Base-by-base conservation (phyloP, 768 basidiomycete species). In the Suillus tomentosus region DNA sequence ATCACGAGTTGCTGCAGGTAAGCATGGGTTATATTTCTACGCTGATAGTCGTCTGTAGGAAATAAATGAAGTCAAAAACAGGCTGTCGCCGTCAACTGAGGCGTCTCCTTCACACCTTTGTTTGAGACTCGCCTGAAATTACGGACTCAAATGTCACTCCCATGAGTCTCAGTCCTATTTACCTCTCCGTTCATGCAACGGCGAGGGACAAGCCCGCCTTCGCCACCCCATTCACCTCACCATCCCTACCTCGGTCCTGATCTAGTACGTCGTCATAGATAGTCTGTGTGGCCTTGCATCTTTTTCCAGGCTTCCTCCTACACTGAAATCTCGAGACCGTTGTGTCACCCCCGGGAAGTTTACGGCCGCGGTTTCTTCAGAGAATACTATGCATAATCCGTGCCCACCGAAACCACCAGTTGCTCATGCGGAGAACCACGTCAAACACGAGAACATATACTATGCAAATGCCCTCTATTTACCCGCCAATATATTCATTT, bases 1-100 rank as follows among this genome's bases (percentile, higher is more conserved):
- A 93, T 67, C 79, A 83, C 15, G 89, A 90, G 72, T 74, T 93
- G 61, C 78, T 91, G 67, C 70, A 74, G 70, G 90, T 90, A 71
- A 76, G 85, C 79, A 54, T 13, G 17, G 10, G 24, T 55, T 48
- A 60, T 34, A 1, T n/a, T 8, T 63, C 27, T 36, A 15, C n/a
- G 19, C 11, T 48, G 15, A 43, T 14, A 7, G 1, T 50, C 9
- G 11, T 11, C 8, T 8, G 11, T 40, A 89, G 87, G 88, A 91
- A 79, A 87, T 91, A 43, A 79, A 77, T 36, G 76, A 77, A 60
- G 85, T 85, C 24, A 85, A 84, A 70, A 75, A 85, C 66, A 78
- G 65, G 88, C 86, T 10, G 86, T 90, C 37, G 81, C 79, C 27
- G 86, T 90, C 61, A 88, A 90, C 71, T 84, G 73, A 72, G 55